Base-by-base conservation (phyloP, 352 stramenopile genomes). In the Thalassiosira allenii region DNA sequence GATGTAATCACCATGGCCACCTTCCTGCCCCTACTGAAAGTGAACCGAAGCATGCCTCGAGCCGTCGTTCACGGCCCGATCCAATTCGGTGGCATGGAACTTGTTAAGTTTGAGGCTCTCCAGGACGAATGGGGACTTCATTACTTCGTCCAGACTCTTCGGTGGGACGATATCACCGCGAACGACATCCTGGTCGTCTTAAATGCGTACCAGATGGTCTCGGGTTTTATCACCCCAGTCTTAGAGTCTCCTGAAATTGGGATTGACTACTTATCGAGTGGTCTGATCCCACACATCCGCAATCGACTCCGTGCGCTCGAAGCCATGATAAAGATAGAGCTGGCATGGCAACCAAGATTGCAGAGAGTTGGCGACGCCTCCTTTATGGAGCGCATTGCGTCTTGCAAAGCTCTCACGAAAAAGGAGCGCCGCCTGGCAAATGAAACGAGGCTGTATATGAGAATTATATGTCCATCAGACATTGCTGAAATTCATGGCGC, bases 21-120 rank as follows among this genome's bases (percentile, higher is more conserved):
- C 9, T 66, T 66, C 30, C 33, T 66, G 5, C 56, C 56, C 3
- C 27, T 17, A 2, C 4, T 66, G 27, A 37, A 43, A 49, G 20
- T 66, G 8, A 41, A 66, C 32, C 5, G 25, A 20, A 43, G 27
- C 23, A 66, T 23, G 4, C 25, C 25, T n/a, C 5, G 12, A 14
- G 25, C 56, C 6, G 56, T 66, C 2, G n/a, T 66, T 12, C 20
- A 51, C 30, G 56, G 27, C 12, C 56, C 56, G 20, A 12, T 66
- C 22, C 6, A 41, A 41, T 27, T 25, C 3, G 56, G 56, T 11
- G 56, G 56, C 22, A 37, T 66, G 32, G 30, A 37, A 4, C 8
- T 47, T 12, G 2, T 25, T 22, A 51, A 66, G n/a, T 8, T 9
- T 2, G 3, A 6, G 11, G 25, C 40, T 25, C 56, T 66, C 29